phyloP scores from a whole-genome alignment of 768 basidiomycete species.

The Termitomyces sp. region DNA sequence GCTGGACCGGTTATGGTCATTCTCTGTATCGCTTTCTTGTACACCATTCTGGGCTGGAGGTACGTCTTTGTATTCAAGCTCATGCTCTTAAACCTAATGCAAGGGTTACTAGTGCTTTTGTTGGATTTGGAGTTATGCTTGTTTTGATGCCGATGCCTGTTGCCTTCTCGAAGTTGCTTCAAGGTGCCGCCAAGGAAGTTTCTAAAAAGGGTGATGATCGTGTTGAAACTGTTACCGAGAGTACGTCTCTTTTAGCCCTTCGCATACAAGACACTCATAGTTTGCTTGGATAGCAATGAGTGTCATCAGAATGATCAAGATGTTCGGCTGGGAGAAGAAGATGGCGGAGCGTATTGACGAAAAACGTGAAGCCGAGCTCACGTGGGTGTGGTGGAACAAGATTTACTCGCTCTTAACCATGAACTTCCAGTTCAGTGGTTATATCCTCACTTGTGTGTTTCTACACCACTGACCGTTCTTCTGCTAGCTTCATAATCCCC shows the following conservation, averaged over 20 bases:
- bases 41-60: slow-evolving; percentile 44
- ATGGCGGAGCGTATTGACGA: slow-evolving; percentile 48
- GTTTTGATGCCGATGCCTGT: slow-evolving; percentile 53
- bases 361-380: slow-evolving; percentile 58
- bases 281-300: slow-evolving; percentile 40
- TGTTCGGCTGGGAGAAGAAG: slow-evolving; percentile 64
- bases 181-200: slow-evolving; percentile 39
- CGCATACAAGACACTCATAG: background rate
- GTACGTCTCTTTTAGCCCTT: slow-evolving; percentile 28
- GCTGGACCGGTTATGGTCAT: slow-evolving; percentile 34
- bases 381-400: slow-evolving; percentile 46
- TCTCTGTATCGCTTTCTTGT: slow-evolving; percentile 37
- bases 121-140: slow-evolving; percentile 50
- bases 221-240: slow-evolving; percentile 58
- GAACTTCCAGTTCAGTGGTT: slow-evolving; percentile 34
- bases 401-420: slow-evolving; percentile 42
- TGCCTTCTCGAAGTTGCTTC: slow-evolving; percentile 40
- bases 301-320: slow-evolving; percentile 63
- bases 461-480: too few relatives aligned
- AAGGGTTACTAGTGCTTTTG: slow-evolving; percentile 37
- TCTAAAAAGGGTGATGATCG: slow-evolving; percentile 55
- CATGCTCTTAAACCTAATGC: background rate
- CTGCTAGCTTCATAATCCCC: slow-evolving; percentile 50
- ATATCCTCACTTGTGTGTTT: background rate
- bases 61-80: slow-evolving; percentile 10